Base-by-base conservation (phyloP, 192 early-diverging fungal species). In the Coemansia aciculifera region DNA sequence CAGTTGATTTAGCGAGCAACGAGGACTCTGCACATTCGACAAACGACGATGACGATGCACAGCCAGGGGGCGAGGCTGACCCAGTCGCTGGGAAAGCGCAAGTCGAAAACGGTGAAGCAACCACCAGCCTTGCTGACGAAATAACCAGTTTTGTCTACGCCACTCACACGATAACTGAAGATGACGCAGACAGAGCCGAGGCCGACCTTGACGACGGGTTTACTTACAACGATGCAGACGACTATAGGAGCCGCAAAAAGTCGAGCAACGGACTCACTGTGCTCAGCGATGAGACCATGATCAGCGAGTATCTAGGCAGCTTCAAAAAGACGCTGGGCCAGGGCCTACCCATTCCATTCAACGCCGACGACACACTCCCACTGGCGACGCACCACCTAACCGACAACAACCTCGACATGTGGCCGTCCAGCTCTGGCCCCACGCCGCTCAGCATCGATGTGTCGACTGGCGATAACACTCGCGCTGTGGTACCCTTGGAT, bases 71-170 rank as follows among this genome's bases (percentile, higher is more conserved):
- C 2, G 74, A 72, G 44, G 62, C 73, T 8, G 73, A 78, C 12
- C 66, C 69, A 1, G 32, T 62, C 24, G 73, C 81, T 37, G 72
- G 63, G 56, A 60, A 54, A 21, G 59, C 42, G 17, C 63, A 59
- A 27, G 65, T 7, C 2, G 52, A n/a, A 44, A 21, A 59, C 5
- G 64, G 21, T 60, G 54, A 34, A 19, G 37, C 52, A 11, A 21
- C 21, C 61, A 63, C 48, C 62, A 70, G 52, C 32, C 43, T 68
- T 32, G 36, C 65, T 12, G 70, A 78, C 60, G 73, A 75, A 52
- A 65, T 78, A 31, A 76, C 77, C 42, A 75, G 73, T 66, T 83
- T 56, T 38, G 73, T 83, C 51, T 75, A 51, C 27, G 65, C 66
- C 15, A 78, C 76, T 13, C 46, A 42, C n/a, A 75, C 77, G 3